Evolutionary conservation across 441 rosid species (phyloP).

Genomic region (Melastoma candidum): DNA sequence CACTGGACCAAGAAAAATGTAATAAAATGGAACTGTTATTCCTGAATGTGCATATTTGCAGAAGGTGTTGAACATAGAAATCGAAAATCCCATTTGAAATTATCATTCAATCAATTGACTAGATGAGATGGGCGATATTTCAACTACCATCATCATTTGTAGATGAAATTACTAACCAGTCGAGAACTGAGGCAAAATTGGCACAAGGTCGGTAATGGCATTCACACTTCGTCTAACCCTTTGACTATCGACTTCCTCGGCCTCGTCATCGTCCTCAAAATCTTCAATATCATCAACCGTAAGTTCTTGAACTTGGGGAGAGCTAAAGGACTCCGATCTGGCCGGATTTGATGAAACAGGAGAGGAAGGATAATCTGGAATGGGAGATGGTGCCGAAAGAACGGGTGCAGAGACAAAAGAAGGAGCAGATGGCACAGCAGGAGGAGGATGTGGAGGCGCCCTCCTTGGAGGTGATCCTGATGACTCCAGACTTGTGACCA

Average conservation of each 20-base stretch:
- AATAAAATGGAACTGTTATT: too few species aligned
- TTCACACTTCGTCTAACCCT: slow-evolving; percentile 58
- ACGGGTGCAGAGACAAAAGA: slow-evolving; percentile 14
- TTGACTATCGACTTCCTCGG: slow-evolving; percentile 49
- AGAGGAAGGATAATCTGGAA: slow-evolving; percentile 41
- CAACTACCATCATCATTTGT: too few species aligned
- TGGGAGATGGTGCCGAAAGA: slow-evolving; percentile 28
- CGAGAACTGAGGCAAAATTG: slow-evolving; percentile 67
- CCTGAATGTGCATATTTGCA: too few species aligned
- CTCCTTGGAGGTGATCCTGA: slow-evolving; percentile 96
- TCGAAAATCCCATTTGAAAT: too few species aligned
- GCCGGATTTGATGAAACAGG: slow-evolving; percentile 42
- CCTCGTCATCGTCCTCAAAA: slow-evolving; percentile 75
- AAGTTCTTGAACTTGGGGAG: slow-evolving; percentile 60
- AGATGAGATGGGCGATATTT: too few species aligned
- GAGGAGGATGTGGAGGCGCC: slow-evolving; percentile 65
- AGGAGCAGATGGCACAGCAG: slow-evolving; percentile 19
- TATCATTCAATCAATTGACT: too few species aligned
- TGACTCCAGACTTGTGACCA: slow-evolving; percentile 68
- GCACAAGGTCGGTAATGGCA: slow-evolving; percentile 66
- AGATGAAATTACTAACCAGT: slow-evolving; percentile 43
- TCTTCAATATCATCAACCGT: slow-evolving; percentile 98
- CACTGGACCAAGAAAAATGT: too few species aligned
- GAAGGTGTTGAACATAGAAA: too few species aligned
- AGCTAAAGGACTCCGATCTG: slow-evolving; percentile 68